Evolutionary conservation across 2,329 filamentous ascomycete species (phyloP).

Genomic region (Aspergillus aculeatus): DNA sequence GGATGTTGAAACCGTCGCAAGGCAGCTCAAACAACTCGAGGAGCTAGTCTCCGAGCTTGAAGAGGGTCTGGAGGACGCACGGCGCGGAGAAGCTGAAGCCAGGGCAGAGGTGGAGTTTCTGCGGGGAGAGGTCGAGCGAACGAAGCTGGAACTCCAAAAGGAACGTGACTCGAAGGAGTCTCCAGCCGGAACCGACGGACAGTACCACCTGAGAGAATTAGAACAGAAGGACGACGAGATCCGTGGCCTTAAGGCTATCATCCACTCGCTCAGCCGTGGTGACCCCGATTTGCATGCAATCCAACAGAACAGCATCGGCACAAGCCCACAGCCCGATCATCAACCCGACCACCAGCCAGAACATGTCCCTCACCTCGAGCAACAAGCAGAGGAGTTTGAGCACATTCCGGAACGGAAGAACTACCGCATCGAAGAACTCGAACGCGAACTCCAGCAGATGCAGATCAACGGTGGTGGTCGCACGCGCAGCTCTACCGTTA

Average conservation of each 20-base stretch:
- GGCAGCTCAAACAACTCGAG: conserved; percentile 90
- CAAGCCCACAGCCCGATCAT: conserved; percentile 35
- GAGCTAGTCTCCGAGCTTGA: conserved; percentile 96
- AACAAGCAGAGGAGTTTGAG: conserved; percentile 76
- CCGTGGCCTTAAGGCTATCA: conserved; percentile 92
- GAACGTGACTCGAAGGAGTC: conserved; percentile 71
- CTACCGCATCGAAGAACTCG: conserved; percentile 76
- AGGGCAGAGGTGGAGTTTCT: conserved; percentile 94
- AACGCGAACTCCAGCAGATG: conserved; percentile 66
- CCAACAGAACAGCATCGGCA: conserved; percentile 29
- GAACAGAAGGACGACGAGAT: conserved; percentile 98
- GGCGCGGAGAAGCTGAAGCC: conserved; percentile 91
- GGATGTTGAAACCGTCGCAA: conserved; percentile 87
- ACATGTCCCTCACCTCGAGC: conserved; percentile 67
- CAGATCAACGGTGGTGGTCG: conserved; percentile 30
- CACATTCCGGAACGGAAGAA: conserved; percentile 70
- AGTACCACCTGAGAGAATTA: conserved; percentile 65
- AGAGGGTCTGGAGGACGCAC: conserved; percentile 91
- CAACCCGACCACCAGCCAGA: conserved; percentile 54
- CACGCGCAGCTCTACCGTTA: conserved; percentile 39
- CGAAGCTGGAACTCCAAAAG: conserved; percentile 78
- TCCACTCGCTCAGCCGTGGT: conserved; percentile 84
- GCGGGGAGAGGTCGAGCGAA: conserved; percentile 89
- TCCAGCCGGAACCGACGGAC: conserved; percentile 46
- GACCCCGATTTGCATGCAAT: conserved; percentile 32